Conservation (phyloP, 495 filamentous ascomycete genomes). For the Tuber magnatum region DNA sequence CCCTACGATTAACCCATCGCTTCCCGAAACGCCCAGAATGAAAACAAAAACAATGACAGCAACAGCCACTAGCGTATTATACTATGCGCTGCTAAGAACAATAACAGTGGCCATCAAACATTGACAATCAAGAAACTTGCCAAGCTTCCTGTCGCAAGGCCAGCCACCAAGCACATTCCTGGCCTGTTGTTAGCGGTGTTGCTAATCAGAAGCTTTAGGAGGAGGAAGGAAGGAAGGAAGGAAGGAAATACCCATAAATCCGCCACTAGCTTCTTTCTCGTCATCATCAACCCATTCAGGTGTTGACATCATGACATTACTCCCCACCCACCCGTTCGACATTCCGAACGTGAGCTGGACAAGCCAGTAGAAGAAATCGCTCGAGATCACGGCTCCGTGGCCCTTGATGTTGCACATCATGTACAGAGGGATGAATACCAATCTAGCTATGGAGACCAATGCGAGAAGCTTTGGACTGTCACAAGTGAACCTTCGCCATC, state of each 20-base stretch:
- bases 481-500: slow-evolving; percentile 56
- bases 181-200: background rate
- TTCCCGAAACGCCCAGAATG: background rate
- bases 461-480: slow-evolving; percentile 59
- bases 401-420: slow-evolving; percentile 77
- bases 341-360: slow-evolving; percentile 79
- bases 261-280: slow-evolving; percentile 81
- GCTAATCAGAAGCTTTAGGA: background rate
- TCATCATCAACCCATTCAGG: slow-evolving; percentile 66
- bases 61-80: background rate
- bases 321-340: slow-evolving; percentile 78
- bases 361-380: slow-evolving; percentile 79
- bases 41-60: background rate
- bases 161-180: slow-evolving; percentile 65
- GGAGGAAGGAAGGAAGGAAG: background rate
- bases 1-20: background rate
- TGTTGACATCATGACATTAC: slow-evolving; percentile 83
- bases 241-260: slow-evolving; percentile 68
- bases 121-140: slow-evolving; percentile 59
- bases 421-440: slow-evolving; percentile 76
- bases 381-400: slow-evolving; percentile 59
- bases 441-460: slow-evolving; percentile 54
- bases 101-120: background rate
- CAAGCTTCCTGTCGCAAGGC: slow-evolving; percentile 76
- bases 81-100: background rate